Base-by-base conservation (phyloP, 495 filamentous ascomycete species). In the Staphylotrichum longicolle region DNA sequence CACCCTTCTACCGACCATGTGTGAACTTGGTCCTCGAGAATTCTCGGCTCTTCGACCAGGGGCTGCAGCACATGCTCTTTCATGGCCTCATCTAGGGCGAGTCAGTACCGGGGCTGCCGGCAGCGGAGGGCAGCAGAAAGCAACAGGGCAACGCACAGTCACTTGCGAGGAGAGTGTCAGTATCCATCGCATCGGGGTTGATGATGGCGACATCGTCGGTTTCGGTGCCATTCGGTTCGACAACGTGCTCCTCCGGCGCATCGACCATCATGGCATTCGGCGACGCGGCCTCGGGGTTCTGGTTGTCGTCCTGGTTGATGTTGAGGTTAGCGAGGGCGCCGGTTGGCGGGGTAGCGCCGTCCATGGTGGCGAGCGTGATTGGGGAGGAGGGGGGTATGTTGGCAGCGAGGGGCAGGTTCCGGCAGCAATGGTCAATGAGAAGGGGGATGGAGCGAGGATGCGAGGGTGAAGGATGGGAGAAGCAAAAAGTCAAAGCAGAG, bases 1-100 rank as follows among this genome's bases (percentile, higher is more conserved):
- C 93, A 99, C 49, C 87, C 79, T 57, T 90, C 80, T 48, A 99
- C 89, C 39, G 88, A 81, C 94, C 94, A 99, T 63, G 91, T 94
- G 69, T 88, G 72, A 62, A 85, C 74, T 7, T 79, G 77, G 68
- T 96, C 91, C 70, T 95, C 92, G 40, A 96, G 77, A 61, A 92
- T 88, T 39, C 84, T 80, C 52, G 88, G 83, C 41, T 82, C 75
- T 68, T 90, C 85, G 48, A 84, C 79, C 27, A 83, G 67, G 5
- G 79, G 78, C 2, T 72, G 71, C 33, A 97, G 83, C 59, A 94
- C 80, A 57, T 82, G 78, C 52, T 86, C 85, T 78, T 87, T 89
- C 87, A 97, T 96, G 54, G 88, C 90, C 51, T 91, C 88, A 74
- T 82, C 91, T 96, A 63, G 48, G 15, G 27, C 54, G 34, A 27